Evolutionary conservation across 345 rosid species (phyloP), one percentile per base, ranked within the genome.

Genomic region (Eucalyptus caleyi): DNA sequence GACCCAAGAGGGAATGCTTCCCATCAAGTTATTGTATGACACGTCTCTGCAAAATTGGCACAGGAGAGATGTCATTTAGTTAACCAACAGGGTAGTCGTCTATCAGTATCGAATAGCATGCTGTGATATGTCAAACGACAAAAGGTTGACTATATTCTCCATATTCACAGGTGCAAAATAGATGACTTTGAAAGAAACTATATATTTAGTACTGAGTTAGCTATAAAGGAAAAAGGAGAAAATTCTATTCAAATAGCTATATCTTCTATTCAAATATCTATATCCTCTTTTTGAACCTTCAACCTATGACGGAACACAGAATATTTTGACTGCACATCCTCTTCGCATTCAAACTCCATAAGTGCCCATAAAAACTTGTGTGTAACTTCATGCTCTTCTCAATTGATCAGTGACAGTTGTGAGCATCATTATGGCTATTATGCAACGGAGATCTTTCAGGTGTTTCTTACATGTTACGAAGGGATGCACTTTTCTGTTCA

Each of bases 1-100:
- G 92, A 95, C 89, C 98, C 98, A 96, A 16, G 97, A 91, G 86
- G 99, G 98, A 90, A 95, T 81, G 90, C 56, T 93, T 50, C 98
- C 99, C 16, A 89, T 80, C 91, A 96, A 91, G 91, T 93, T 92
- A 91, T 97, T 97, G 92, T 97, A 96, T 5, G 98, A 95, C 87
- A 96, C 54, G 0, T 51, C 54, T 16, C 99, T 97, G 93, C 80
- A 88, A 93, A 85, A 34, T 49, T n/a, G 87, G 86, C 82, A 69
- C 12, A 67, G 87, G 11, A 89, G 6, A 37, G 85, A 54, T 19
- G 40, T 90, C 82, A 86, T 67, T 32, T 67, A 67, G 40, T 67
- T 67, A 16, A 27, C 5, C 72, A 30, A 62, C 5, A 0, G 77
- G 77, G 40, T 16, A 32, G 1, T n/a, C 3, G 40, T 4, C 40